Conservation (phyloP, 73 alveolate genomes). For the Paramecium biaurelia region DNA sequence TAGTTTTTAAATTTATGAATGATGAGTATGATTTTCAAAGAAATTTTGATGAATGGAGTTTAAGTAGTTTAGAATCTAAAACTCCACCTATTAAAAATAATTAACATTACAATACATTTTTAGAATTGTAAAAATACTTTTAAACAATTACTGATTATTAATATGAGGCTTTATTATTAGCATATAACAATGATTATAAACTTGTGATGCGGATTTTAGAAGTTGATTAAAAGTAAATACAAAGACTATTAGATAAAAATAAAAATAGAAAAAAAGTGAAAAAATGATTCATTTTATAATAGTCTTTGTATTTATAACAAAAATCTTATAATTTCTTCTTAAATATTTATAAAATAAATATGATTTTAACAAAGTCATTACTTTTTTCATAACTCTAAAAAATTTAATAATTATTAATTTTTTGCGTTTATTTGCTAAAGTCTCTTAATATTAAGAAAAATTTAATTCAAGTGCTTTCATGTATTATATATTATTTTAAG, state of each 20-base stretch:
- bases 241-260: background rate
- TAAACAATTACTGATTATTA: background rate
- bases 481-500: background rate
- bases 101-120: background rate
- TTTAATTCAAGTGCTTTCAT: background rate
- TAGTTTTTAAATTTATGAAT: background rate
- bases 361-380: too few relatives aligned
- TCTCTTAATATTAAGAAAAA: background rate
- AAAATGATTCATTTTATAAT: background rate
- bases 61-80: constrained; percentile 2
- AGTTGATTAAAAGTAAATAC: background rate
- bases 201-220: background rate
- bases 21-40: background rate
- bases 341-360: too few relatives aligned
- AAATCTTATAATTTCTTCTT: too few relatives aligned
- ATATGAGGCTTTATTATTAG: background rate
- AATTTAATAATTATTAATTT: background rate
- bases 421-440: too few relatives aligned
- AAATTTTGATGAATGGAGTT: background rate
- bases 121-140: background rate
- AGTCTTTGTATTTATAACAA: background rate
- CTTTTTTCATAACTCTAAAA: too few relatives aligned
- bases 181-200: background rate
- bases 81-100: constrained; percentile 3
- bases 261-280: background rate